Evolutionary conservation across 2,329 filamentous ascomycete species (phyloP).

Genomic region (Torrubiella hemipterigena): DNA sequence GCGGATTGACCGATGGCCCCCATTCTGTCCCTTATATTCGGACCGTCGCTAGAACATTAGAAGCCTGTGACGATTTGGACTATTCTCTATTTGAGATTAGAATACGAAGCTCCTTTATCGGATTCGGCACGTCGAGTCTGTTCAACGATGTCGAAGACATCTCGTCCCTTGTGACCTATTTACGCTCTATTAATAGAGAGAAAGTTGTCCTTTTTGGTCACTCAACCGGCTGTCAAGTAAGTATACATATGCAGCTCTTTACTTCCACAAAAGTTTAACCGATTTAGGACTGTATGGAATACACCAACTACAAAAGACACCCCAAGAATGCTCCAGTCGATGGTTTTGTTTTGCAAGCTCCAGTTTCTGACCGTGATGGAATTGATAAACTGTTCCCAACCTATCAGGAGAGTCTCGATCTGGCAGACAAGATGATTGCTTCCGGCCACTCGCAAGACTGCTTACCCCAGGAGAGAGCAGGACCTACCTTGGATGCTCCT

Average conservation of each 20-base stretch:
- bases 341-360: constrained; percentile 69
- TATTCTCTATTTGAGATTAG: constrained; percentile 47
- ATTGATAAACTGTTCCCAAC: constrained; percentile 33
- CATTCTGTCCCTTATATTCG: constrained; percentile 49
- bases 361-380: constrained; percentile 65
- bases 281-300: constrained; percentile 43
- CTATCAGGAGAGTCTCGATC: constrained; percentile 30
- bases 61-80: constrained; percentile 20
- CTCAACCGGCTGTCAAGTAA: constrained; percentile 45
- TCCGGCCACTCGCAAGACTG: constrained; percentile 41
- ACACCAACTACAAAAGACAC: constrained; percentile 30
- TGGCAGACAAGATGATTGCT: constrained; percentile 42
- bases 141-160: constrained; percentile 42
- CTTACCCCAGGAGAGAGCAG: constrained; percentile 35
- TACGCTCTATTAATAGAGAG: constrained; percentile 35
- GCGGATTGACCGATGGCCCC: constrained; percentile 58
- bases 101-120: constrained; percentile 40
- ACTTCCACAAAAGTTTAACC: not conserved
- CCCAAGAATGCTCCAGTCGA: constrained; percentile 47
- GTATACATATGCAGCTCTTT: constrained; percentile 1
- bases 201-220: constrained; percentile 46
- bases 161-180: constrained; percentile 37
- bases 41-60: constrained; percentile 30
- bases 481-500: constrained; percentile 27
- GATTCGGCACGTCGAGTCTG: constrained; percentile 38